phyloP scores from a whole-genome alignment of 2,329 filamentous ascomycete species.

The Metarhizium anisopliae region DNA sequence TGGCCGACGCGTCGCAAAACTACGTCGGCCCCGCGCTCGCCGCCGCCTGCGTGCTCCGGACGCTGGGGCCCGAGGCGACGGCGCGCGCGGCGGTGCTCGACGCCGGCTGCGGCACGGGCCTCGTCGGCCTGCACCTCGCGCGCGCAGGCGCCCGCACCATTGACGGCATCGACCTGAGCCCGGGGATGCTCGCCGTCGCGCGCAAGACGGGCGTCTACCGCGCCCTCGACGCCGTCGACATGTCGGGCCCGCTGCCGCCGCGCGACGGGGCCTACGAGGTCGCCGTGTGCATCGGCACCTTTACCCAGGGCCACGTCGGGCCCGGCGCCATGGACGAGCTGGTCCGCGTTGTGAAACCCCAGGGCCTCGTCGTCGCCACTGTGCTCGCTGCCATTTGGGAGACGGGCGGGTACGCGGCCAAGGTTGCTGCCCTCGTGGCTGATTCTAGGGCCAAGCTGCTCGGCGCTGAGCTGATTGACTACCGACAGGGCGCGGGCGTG shows the following conservation, averaged over 20 bases:
- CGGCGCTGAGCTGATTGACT: constrained; percentile 21
- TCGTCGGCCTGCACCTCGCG: constrained; percentile 39
- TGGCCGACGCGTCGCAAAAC: constrained; percentile 27
- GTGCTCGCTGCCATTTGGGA: constrained; percentile 41
- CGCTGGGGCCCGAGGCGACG: constrained; percentile 16
- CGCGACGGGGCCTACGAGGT: constrained; percentile 36
- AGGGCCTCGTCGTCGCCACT: constrained; percentile 41
- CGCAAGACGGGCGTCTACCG: constrained; percentile 37
- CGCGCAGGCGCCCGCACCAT: constrained; percentile 33
- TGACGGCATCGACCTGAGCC: constrained; percentile 43
- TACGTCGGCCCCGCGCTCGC: constrained; percentile 31
- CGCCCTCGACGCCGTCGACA: constrained; percentile 33
- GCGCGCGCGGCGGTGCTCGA: constrained; percentile 33
- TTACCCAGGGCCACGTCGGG: constrained; percentile 47
- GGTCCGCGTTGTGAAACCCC: constrained; percentile 35
- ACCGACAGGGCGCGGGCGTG: constrained; percentile 21
- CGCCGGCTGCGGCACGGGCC: constrained; percentile 47
- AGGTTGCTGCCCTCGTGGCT: constrained; percentile 28
- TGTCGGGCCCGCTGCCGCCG: constrained; percentile 32
- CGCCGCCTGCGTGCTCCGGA: constrained; percentile 24
- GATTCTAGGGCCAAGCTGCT: constrained; percentile 20
- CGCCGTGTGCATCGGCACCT: constrained; percentile 44
- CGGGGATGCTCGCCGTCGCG: constrained; percentile 44
- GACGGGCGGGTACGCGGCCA: constrained; percentile 34
- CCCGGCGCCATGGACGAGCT: constrained; percentile 40